A percentile compares a stretch with the other conserved stretches of the same genome.
These are phyloP conservation scores for Tetrapisispora fleetii DNA, from an alignment of 805 yeast genomes.

Conservation along the genomic window DNA sequence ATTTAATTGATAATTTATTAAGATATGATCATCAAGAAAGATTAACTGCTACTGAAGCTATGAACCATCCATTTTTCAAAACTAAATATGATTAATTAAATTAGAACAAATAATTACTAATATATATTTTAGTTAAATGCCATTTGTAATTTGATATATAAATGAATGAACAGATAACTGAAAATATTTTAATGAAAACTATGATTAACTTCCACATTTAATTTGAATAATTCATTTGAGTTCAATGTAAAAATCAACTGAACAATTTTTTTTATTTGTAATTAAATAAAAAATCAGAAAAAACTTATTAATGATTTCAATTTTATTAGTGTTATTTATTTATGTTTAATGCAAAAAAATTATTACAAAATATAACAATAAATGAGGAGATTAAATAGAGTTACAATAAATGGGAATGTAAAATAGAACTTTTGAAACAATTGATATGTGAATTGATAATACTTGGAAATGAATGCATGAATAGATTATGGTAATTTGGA, in stretches of 20 bases:
- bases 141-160: neutral
- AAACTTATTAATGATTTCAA: neutral
- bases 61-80: slow-evolving; percentile 41
- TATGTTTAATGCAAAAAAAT: no score
- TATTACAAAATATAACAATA: neutral
- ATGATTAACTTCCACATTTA: no score
- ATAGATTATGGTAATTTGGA: slow-evolving; percentile 9
- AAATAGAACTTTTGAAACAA: neutral
- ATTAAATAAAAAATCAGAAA: no score
- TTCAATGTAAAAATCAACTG: no score
- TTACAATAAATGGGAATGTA: neutral
- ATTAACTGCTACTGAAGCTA: slow-evolving; percentile 80
- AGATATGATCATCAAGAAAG: slow-evolving; percentile 84
- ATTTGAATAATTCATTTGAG: no score
- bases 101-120: neutral
- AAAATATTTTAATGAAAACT: no score
- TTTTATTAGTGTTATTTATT: no score
- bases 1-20: slow-evolving; percentile 68
- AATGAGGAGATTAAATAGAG: neutral
- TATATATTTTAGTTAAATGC: neutral
- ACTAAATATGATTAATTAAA: slow-evolving; percentile 1
- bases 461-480: neutral
- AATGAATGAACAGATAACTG: no score
- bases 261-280: no score
- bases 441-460: neutral